Evolutionary conservation across 2,329 filamentous ascomycete genomes (phyloP).

Genomic region (Neofusicoccum sp.): DNA sequence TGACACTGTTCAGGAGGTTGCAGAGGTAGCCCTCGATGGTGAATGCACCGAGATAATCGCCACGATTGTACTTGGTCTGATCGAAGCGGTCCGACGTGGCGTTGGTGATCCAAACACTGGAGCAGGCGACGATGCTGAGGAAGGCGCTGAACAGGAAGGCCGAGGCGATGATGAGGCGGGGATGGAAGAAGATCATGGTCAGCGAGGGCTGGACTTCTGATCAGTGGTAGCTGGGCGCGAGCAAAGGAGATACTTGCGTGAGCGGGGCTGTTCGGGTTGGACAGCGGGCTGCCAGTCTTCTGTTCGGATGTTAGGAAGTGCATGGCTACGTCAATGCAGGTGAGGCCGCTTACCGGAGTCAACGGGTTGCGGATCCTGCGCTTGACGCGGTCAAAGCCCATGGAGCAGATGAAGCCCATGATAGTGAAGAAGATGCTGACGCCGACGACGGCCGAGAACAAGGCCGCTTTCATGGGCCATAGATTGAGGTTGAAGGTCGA

Average conservation of each 20-base stretch:
- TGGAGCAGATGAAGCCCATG: not conserved
- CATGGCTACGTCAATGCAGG: not conserved
- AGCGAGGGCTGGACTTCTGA: not conserved
- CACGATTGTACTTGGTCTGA: not conserved
- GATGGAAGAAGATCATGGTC: conserved; percentile 11
- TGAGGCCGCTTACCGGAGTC: not conserved
- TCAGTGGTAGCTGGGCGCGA: not conserved
- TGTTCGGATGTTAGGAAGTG: not conserved
- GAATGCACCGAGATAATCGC: not conserved
- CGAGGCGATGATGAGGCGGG: conserved; percentile 2
- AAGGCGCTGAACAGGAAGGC: not conserved
- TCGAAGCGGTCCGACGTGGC: not conserved
- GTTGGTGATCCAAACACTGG: not conserved
- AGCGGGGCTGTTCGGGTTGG: not conserved
- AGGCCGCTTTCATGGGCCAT: not conserved
- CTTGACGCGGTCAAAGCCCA: not conserved
- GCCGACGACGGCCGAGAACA: not conserved
- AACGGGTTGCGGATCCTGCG: conserved; percentile 4
- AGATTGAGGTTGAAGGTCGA: conserved; percentile 5
- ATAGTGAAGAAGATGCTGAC: not conserved
- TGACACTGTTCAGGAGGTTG: not conserved
- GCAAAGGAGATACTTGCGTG: not conserved
- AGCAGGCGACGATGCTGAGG: not conserved
- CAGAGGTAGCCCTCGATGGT: conserved; percentile 4
- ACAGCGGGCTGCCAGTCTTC: not conserved